A percentile compares a stretch with the other conserved stretches of the same genome.
Conservation (phyloP, 257 asterid genomes). For the Ophiorrhiza pumila region DNA sequence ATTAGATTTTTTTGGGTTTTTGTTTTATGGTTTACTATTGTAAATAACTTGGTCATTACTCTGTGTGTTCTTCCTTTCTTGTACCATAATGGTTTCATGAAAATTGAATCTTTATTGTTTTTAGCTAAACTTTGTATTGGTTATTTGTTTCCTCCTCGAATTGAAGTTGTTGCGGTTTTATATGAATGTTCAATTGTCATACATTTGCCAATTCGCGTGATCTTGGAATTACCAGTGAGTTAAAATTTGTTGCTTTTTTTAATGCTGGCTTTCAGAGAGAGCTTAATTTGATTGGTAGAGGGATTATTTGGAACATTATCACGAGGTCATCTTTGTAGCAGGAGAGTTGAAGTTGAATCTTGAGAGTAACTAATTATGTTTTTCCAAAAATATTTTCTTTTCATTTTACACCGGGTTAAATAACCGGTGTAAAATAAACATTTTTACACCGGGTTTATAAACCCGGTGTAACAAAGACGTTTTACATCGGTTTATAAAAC, state of each 20-base stretch:
- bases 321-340: background rate
- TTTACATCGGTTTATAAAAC: too few species aligned
- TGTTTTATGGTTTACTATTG: too few species aligned
- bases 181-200: background rate
- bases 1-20: background rate
- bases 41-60: background rate
- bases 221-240: background rate
- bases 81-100: background rate
- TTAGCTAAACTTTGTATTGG: background rate
- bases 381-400: too few species aligned
- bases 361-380: too few species aligned
- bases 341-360: background rate
- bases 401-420: too few species aligned
- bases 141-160: background rate
- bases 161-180: background rate
- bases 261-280: background rate
- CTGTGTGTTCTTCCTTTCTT: constrained; percentile 4
- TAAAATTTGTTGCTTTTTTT: background rate
- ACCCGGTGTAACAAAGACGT: too few species aligned
- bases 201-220: background rate
- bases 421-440: too few species aligned
- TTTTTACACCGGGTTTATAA: too few species aligned
- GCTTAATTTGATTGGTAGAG: background rate
- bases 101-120: constrained; percentile 4
- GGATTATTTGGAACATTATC: background rate